Base-by-base conservation (phyloP, 768 basidiomycete genomes). In the Hygrocybe coccinea region DNA sequence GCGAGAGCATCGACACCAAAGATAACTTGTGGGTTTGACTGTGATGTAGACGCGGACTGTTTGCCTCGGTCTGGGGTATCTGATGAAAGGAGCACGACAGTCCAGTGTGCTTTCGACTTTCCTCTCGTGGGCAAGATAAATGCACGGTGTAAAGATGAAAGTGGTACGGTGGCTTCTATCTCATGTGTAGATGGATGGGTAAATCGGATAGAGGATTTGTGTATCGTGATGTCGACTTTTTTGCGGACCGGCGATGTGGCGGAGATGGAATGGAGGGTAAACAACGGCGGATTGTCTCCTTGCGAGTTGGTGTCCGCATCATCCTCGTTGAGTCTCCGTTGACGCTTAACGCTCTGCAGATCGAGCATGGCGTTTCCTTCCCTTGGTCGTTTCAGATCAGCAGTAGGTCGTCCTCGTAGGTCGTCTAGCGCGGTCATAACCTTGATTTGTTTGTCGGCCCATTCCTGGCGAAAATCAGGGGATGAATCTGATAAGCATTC, bases 81-180 rank as follows among this genome's bases (percentile, higher is more conserved):
- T 3, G 77, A 67, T 8, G 83, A 72, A 24, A 91, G 72, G 34
- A 91, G 64, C 12, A 87, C 75, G 29, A 87, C 76, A 0, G 86
- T 86, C 86, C 86, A 89, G 62, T 90, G 85, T 0, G 81, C 74
- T 62, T 83, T 87, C 25, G 74, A 65, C 67, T 89, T 89, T 25
- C 86, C 86, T 22, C 88, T 79, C 0, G 88, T 89, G 9, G 89
- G 86, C 1, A 91, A 66, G 49, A 91, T 65, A 67, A 91, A 91
- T 0, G 82, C 81, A 34, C 87, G 83, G 1, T 72, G 70, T 51
- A 89, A 67, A 19, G 60, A 60, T 15, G 78, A 68, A 25, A 84
- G 74, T 2, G 82, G 77, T 44, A 85, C 69, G 12, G 72, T 73
- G 0, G 77, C 71, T 61, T 86, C 84, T 7, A 79, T 56, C 12